Conservation (phyloP, 2,329 filamentous ascomycete species). For the Colletotrichum liriopes region DNA sequence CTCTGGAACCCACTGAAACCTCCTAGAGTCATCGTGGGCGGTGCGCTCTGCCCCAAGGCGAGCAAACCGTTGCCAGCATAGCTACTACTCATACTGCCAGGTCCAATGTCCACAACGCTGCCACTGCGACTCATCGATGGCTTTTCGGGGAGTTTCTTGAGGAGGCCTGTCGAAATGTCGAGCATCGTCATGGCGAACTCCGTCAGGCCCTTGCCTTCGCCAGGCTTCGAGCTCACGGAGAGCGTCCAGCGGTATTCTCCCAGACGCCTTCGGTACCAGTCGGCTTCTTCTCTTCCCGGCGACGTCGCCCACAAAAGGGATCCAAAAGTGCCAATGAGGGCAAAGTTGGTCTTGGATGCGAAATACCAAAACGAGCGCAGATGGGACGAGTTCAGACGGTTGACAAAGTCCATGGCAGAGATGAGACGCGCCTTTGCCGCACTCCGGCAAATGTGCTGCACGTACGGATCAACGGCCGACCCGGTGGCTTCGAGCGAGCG, state of each 20-base stretch:
- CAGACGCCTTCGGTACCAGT: constrained; percentile 89
- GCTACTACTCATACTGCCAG: constrained; percentile 52
- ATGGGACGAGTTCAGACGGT: constrained; percentile 88
- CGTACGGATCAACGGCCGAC: constrained; percentile 78
- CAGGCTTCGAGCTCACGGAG: constrained; percentile 84
- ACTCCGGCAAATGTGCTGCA: constrained; percentile 92
- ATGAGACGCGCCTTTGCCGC: constrained; percentile 95
- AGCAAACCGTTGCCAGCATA: constrained; percentile 48
- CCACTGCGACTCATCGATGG: constrained; percentile 73
- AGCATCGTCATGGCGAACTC: constrained; percentile 85
- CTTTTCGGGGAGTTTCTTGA: constrained; percentile 81
- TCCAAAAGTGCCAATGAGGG: constrained; percentile 94
- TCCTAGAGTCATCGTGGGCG: constrained; percentile 45
- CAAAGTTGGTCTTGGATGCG: constrained; percentile 90
- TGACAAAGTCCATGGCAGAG: constrained; percentile 97
- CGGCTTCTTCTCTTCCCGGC: constrained; percentile 88
- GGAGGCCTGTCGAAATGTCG: constrained; percentile 78
- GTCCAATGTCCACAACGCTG: constrained; percentile 64
- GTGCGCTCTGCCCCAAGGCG: constrained; percentile 40
- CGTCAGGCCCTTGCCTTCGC: constrained; percentile 71
- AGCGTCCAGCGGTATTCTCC: constrained; percentile 96
- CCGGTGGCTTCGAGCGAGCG: constrained; percentile 74
- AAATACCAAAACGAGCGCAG: constrained; percentile 95
- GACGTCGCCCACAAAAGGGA: constrained; percentile 91
- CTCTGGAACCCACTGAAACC: constrained; percentile 63